Percentiles rank a stretch among this genome's conserved stretches.
Conservation (phyloP, 164 flowering plant genomes). For the Cinnamomum chago region DNA sequence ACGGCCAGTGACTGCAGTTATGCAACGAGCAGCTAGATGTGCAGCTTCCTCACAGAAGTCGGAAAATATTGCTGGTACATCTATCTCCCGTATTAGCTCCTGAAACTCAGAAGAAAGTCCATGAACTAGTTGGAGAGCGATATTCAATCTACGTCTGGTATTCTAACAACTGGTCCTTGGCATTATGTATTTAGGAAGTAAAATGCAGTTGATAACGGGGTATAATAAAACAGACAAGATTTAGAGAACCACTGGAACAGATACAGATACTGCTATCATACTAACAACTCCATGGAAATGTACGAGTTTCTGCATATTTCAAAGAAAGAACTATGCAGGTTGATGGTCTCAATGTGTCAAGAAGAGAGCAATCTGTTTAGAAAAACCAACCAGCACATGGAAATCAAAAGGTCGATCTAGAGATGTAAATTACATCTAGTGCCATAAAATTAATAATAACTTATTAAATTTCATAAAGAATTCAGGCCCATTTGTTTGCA, state of each 20-base stretch:
- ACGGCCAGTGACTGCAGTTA: constrained; percentile 38
- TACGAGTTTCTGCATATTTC: background rate
- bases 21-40: constrained; percentile 66
- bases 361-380: too few species aligned
- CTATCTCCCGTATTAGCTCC: constrained; percentile 62
- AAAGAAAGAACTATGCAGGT: background rate
- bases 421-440: too few species aligned
- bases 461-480: too few species aligned
- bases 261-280: background rate
- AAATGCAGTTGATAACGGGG: background rate
- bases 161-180: background rate
- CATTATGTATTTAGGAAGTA: background rate
- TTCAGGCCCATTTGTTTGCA: too few species aligned
- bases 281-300: background rate
- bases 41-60: constrained; percentile 98
- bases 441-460: too few species aligned
- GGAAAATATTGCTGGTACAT: constrained; percentile 71
- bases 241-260: background rate
- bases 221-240: background rate
- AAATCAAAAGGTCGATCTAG: too few species aligned
- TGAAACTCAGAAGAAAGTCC: constrained; percentile 20
- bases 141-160: background rate
- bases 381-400: too few species aligned
- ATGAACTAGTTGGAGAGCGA: constrained; percentile 1
- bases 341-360: background rate